Percentiles rank a stretch among this genome's conserved stretches.
Evolutionary conservation across 2,329 filamentous ascomycete species (phyloP).

Genomic region (Aureobasidium subglaciale): DNA sequence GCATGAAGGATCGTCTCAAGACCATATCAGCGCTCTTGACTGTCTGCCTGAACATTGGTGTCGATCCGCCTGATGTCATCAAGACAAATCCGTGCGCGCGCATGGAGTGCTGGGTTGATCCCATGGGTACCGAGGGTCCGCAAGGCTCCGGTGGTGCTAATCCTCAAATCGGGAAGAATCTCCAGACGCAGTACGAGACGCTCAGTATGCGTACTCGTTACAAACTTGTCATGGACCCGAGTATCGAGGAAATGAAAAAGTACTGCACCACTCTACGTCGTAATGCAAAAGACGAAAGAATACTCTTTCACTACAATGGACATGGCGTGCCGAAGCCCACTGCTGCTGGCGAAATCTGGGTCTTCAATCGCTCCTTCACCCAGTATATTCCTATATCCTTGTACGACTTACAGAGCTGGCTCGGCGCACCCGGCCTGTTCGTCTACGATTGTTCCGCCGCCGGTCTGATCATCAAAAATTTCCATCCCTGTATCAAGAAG

Average conservation of each 20-base stretch:
- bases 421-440: conserved; percentile 89
- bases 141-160: conserved; percentile 46
- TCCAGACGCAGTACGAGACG: conserved; percentile 96
- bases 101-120: conserved; percentile 95
- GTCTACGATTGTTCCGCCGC: conserved; percentile 98
- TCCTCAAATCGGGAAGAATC: conserved; percentile 88
- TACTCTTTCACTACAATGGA: conserved; percentile 97
- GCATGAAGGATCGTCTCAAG: conserved; percentile 92
- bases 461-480: conserved; percentile 91
- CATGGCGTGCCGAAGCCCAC: conserved; percentile 96
- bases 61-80: conserved; percentile 93
- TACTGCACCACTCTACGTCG: conserved; percentile 84
- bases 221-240: conserved; percentile 93
- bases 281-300: conserved; percentile 91
- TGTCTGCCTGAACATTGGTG: conserved; percentile 92
- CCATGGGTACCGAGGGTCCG: conserved; percentile 64
- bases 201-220: conserved; percentile 92
- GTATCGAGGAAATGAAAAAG: conserved; percentile 94
- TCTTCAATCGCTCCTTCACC: conserved; percentile 97
- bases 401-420: conserved; percentile 91
- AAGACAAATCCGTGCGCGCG: conserved; percentile 92
- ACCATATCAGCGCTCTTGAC: conserved; percentile 92
- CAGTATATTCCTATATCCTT: conserved; percentile 97
- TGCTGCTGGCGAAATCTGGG: conserved; percentile 94
- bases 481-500: conserved; percentile 89